Evolutionary conservation across 2,329 filamentous ascomycete species (phyloP).

Genomic region (Metarhizium album): DNA sequence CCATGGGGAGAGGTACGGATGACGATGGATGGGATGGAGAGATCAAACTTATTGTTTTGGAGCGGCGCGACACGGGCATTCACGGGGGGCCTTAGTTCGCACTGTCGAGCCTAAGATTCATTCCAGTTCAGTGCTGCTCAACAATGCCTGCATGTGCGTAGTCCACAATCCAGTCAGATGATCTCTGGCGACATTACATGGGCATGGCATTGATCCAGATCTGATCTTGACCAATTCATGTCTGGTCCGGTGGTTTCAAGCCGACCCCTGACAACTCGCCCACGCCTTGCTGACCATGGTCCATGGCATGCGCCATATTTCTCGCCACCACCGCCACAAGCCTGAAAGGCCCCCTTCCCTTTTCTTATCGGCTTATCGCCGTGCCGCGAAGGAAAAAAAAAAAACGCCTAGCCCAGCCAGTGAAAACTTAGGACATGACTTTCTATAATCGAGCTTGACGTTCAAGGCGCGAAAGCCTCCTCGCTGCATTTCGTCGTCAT

Average conservation of each 20-base stretch:
- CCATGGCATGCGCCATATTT: too few relatives aligned
- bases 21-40: not conserved
- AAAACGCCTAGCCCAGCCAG: not conserved
- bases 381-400: conserved; percentile 12
- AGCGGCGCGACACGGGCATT: not conserved
- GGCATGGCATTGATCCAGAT: too few relatives aligned
- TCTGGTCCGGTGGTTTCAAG: too few relatives aligned
- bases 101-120: not conserved
- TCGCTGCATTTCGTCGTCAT: conserved; percentile 25
- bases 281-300: not conserved
- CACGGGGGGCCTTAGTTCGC: not conserved
- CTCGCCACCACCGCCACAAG: not conserved
- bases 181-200: not conserved
- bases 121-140: not conserved
- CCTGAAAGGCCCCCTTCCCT: not conserved
- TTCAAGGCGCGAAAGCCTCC: not conserved
- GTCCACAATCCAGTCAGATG: not conserved
- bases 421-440: conserved; percentile 9
- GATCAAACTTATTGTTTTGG: not conserved
- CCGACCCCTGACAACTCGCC: too few relatives aligned
- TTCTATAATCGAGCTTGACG: conserved; percentile 3
- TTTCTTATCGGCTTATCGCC: conserved; percentile 18
- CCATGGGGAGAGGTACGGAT: not conserved
- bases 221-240: too few relatives aligned
- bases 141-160: not conserved